Evolutionary conservation across 768 basidiomycete species (phyloP), one percentile per base, ranked within the genome.

Genomic region (Auriscalpium vulgare): DNA sequence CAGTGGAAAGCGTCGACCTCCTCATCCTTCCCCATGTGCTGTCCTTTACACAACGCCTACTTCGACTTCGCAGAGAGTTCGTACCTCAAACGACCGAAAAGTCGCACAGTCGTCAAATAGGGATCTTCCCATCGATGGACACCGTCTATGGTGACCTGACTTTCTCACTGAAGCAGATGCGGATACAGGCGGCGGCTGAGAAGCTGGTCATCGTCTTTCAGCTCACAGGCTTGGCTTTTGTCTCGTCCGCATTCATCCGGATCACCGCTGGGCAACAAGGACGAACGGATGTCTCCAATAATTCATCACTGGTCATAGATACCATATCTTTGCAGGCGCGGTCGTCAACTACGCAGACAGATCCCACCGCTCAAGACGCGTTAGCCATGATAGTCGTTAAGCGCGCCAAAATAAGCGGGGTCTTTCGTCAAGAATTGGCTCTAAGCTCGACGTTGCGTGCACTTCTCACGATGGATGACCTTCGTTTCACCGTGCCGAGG

Each of bases 401-500:
- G 9, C 68, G 67, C 10, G 80, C 79, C 23, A 78, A 70, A 56
- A 44, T 79, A 37, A 84, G 75, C 62, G 67, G 67, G 23, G 68
- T 82, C 8, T 63, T 74, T 40, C 79, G 77, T 14, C 74, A 74
- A 37, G 86, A 87, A 44, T 59, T 64, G 3, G 56, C 69, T 17
- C 66, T 72, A 6, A 74, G 67, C 51, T 65, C 66, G 4, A 74
- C 71, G 16, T 50, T 74, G 21, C 79, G 78, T 11, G 62, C 80
- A 13, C 70, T 77, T 3, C 73, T 80, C 47, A 69, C 72, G 3
- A 61, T 84, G 5, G 72, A 72, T 10, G 72, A 71, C 21, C 62
- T 86, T 23, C 72, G 75, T 34, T 65, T 88, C 46, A 78, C 77
- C 54, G 82, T 93, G 21, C 91, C 91, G 4, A 85, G 90, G 23